Conservation (phyloP, 768 basidiomycete genomes). For the Clavulina sp. region DNA sequence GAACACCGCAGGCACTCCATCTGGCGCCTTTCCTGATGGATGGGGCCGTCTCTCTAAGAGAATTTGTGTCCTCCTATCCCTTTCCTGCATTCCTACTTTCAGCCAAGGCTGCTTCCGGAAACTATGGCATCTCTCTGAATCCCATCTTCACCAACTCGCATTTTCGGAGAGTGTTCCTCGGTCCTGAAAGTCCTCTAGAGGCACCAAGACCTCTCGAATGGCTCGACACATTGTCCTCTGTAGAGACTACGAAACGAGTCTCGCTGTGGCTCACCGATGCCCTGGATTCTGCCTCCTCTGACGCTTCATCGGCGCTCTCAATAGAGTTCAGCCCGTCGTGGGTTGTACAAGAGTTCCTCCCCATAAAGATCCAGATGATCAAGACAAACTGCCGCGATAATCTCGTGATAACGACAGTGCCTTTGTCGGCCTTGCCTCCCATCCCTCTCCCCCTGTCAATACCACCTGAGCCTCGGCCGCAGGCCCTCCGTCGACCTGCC, state of each 20-base stretch:
- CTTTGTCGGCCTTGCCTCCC: slow-evolving; percentile 9
- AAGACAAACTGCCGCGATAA: slow-evolving; percentile 10
- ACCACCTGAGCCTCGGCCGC: no score
- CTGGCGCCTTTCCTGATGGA: no score
- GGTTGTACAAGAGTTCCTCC: slow-evolving; percentile 1
- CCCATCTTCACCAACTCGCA: slow-evolving; percentile 11
- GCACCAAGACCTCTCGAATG: no score
- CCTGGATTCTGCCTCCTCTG: not conserved
- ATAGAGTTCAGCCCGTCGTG: slow-evolving; percentile 11
- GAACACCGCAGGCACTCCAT: no score
- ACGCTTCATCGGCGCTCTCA: slow-evolving; percentile 3
- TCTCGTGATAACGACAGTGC: slow-evolving; percentile 13
- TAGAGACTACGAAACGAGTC: slow-evolving; percentile 3
- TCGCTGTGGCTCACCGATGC: slow-evolving; percentile 6
- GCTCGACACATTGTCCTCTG: slow-evolving; percentile 8
- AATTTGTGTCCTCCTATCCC: slow-evolving; percentile 6
- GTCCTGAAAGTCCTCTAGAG: no score
- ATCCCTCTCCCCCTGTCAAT: no score
- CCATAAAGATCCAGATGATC: slow-evolving; percentile 9
- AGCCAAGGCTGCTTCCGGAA: slow-evolving; percentile 6
- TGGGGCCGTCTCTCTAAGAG: no score
- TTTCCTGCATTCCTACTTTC: slow-evolving; percentile 13
- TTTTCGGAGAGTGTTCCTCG: slow-evolving; percentile 7
- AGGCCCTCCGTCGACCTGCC: no score
- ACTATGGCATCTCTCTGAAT: slow-evolving; percentile 3